Evolutionary conservation across 2,329 filamentous ascomycete genomes (phyloP).

Genomic region (Xylariaceae sp.): DNA sequence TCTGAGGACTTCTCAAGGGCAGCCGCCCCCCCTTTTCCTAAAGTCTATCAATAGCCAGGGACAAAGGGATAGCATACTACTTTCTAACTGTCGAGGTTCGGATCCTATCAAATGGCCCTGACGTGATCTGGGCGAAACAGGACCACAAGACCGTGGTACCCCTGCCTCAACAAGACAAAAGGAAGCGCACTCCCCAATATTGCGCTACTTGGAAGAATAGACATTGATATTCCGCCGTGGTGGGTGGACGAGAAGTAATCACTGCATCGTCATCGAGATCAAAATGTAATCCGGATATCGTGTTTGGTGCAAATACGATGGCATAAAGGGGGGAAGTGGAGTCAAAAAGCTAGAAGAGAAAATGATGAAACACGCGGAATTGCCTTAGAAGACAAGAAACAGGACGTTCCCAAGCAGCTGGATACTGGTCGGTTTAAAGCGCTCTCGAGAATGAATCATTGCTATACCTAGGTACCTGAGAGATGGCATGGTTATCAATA

Average conservation of each 20-base stretch:
- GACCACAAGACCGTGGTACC: background rate
- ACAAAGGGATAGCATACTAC: background rate
- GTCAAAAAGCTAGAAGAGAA: background rate
- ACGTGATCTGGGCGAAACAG: background rate
- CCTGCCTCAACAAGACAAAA: background rate
- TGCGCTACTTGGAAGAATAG: background rate
- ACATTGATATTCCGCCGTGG: background rate
- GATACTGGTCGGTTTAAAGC: constrained; percentile 3
- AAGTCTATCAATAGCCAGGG: background rate
- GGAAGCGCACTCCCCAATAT: background rate
- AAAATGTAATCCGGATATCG: background rate
- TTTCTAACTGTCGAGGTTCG: background rate
- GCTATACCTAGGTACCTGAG: background rate
- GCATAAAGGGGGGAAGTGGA: background rate
- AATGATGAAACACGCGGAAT: background rate
- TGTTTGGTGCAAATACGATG: background rate
- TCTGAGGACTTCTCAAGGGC: background rate
- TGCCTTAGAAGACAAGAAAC: background rate
- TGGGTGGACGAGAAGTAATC: background rate
- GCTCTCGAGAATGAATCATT: background rate
- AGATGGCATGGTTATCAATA: background rate
- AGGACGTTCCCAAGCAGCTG: background rate
- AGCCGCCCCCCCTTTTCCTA: background rate
- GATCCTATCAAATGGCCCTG: background rate
- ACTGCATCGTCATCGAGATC: background rate